These are phyloP conservation scores for Schizonepeta tenuifolia DNA, from an alignment of 257 asterid species.

Conservation along the genomic window DNA sequence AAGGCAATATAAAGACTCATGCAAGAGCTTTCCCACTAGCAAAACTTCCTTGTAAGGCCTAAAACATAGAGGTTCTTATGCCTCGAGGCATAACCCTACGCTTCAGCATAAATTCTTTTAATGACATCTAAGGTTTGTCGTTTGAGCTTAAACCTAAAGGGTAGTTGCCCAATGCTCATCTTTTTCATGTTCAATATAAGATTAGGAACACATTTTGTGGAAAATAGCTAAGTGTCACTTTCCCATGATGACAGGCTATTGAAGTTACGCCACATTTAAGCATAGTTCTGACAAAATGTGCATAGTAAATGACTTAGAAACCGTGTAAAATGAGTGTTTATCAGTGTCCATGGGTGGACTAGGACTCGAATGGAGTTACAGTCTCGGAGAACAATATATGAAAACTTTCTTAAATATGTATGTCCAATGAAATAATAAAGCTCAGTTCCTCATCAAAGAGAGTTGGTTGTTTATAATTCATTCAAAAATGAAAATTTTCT, in stretches of 20 bases:
- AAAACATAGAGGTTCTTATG: neutral
- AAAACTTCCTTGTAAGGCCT: neutral
- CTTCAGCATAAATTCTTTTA: neutral
- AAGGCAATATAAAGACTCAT: neutral
- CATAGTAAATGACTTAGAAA: too few relatives aligned
- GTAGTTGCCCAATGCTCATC: neutral
- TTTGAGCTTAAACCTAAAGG: neutral
- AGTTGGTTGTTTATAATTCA: neutral
- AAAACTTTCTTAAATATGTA: neutral
- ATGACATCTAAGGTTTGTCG: neutral
- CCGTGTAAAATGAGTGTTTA: too few relatives aligned
- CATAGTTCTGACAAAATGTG: too few relatives aligned
- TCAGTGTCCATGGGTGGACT: neutral
- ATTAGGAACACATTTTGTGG: neutral
- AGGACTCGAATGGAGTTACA: too few relatives aligned
- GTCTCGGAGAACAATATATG: neutral
- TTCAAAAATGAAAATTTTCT: constrained; percentile 1
- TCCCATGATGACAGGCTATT: too few relatives aligned
- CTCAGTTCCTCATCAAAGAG: neutral
- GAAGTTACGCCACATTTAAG: too few relatives aligned
- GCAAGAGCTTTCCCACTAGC: neutral
- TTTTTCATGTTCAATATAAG: neutral
- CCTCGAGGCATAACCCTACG: neutral
- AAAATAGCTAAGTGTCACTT: too few relatives aligned
- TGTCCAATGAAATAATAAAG: neutral